Base-by-base conservation (phyloP, 139 green algal genomes). In the Zygnema cylindricum region DNA sequence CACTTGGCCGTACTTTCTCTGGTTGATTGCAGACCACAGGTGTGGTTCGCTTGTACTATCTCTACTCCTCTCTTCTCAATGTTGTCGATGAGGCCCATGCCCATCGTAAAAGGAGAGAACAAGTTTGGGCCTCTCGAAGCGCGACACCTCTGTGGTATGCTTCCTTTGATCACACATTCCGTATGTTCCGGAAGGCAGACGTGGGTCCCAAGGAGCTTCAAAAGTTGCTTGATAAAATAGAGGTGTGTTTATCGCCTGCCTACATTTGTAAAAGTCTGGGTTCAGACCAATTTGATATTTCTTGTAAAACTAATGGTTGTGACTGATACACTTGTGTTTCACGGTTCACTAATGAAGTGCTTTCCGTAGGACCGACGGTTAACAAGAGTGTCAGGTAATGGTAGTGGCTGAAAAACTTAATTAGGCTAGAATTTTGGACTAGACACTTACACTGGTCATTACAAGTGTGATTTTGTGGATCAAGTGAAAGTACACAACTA, bases 31-130 rank as follows among this genome's bases (percentile, higher is more conserved):
- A 90, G 85, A 3, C 85, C 11, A 90, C 75, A 3, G 38, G 30
- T 22, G 86, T 91, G 30, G 25, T 84, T 2, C 86, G 86, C 42
- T 1, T 63, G 1, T 82, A 84, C 54, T 87, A 81, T 21, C n/a
- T 75, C 3, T 87, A 91, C 55, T 87, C 86, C 1, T 63, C 43
- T n/a, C 38, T 91, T 21, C 55, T 91, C 36, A 87, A 86, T 55
- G n/a, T 87, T 2, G 77, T 69, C 22, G 86, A 91, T 21, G 86
- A 91, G 49, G 77, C 86, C 2, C 69, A 91, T 71, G 38, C 35
- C 42, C 77, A 91, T 54, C 49, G 77, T 23, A 33, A 41, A 2
- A n/a, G 86, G 1, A 43, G 86, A 43, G 55, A 87, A 22, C 1
- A 63, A 1, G 49, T 91, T 21, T 69, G 85, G 43, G 23, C 3